Conservation (phyloP, 2,329 filamentous ascomycete genomes). For the Madurella mycetomatis region DNA sequence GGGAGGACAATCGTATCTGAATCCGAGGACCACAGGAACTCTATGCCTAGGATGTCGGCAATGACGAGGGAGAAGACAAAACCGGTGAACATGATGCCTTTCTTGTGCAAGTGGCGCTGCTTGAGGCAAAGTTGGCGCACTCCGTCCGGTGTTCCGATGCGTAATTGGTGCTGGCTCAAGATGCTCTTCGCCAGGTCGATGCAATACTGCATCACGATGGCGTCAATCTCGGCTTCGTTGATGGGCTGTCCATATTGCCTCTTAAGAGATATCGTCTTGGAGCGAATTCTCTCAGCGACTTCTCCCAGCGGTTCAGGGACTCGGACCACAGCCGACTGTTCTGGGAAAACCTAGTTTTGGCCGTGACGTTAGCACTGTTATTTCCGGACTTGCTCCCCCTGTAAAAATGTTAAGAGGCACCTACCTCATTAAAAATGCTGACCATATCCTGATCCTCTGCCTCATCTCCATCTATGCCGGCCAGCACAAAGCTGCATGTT, state of each 20-base stretch:
- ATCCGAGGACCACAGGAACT: conserved; percentile 17
- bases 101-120: conserved; percentile 19
- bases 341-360: conserved; percentile 4
- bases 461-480: conserved; percentile 17
- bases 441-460: conserved; percentile 16
- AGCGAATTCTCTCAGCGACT: conserved; percentile 12
- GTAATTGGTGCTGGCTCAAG: conserved; percentile 8
- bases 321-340: conserved; percentile 13
- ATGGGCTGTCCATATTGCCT: conserved; percentile 1
- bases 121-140: conserved; percentile 14
- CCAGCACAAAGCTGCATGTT: conserved; percentile 11
- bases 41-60: conserved; percentile 15
- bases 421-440: conserved; percentile 9
- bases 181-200: conserved; percentile 10
- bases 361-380: background rate
- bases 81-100: conserved; percentile 17
- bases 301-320: conserved; percentile 13
- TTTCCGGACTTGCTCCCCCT: background rate
- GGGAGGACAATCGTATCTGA: conserved; percentile 18
- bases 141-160: conserved; percentile 5
- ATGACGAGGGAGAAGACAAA: conserved; percentile 16
- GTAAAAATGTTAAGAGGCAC: too few relatives aligned
- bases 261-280: conserved; percentile 5
- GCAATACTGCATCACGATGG: conserved; percentile 12
- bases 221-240: conserved; percentile 5